Evolutionary conservation across 1,284 basidiomycete species (phyloP).

Genomic region (Veloboletus limbatus): DNA sequence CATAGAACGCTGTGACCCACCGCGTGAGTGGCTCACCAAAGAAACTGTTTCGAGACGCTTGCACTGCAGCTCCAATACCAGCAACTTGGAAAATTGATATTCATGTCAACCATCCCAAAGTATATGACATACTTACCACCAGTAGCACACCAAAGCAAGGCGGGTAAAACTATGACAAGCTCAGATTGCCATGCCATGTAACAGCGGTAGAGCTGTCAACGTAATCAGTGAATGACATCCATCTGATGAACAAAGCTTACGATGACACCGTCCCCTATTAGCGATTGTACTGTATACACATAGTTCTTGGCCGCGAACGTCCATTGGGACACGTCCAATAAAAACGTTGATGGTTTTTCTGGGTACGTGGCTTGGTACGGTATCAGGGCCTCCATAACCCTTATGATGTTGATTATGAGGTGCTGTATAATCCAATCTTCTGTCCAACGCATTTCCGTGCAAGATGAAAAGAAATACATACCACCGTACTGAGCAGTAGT

Average conservation of each 20-base stretch:
- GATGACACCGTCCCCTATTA: conserved; percentile 1
- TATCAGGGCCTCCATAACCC: not conserved
- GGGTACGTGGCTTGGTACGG: not conserved
- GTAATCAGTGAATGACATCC: not conserved
- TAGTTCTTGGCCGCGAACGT: conserved; percentile 3
- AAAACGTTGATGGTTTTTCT: not conserved
- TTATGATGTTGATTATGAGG: not conserved
- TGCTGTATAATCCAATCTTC: not conserved
- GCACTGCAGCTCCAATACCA: not conserved
- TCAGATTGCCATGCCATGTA: conserved; percentile 2
- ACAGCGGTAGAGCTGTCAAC: conserved; percentile 2
- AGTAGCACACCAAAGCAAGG: not conserved
- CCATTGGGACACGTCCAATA: conserved; percentile 1
- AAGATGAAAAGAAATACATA: not conserved
- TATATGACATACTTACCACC: not conserved
- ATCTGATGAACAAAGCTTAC: not conserved
- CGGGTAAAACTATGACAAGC: conserved; percentile 1
- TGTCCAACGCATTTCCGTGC: no score
- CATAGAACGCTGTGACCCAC: conserved; percentile 1
- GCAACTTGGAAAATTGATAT: not conserved
- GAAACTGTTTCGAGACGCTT: not conserved
- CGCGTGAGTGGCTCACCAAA: not conserved
- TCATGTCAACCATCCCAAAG: not conserved
- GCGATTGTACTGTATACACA: not conserved
- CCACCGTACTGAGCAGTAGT: not conserved